Conservation (phyloP, 768 basidiomycete genomes). For the Phlebiopsis gigantea region DNA sequence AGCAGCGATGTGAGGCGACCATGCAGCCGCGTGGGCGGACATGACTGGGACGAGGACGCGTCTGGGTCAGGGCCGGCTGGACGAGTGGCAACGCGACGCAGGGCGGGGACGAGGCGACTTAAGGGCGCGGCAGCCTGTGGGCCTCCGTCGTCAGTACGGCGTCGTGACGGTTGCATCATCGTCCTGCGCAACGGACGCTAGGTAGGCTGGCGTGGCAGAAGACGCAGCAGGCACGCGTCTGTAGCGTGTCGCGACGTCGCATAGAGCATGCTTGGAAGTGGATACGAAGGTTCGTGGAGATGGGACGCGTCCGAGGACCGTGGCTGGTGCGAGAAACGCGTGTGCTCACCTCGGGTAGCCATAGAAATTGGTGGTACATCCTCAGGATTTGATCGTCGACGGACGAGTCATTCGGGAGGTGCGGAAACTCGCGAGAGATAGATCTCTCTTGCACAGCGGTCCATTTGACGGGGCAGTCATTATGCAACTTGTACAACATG, state of each 20-base stretch:
- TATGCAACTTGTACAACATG: slow-evolving; percentile 11
- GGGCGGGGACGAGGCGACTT: slow-evolving; percentile 45
- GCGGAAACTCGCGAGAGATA: slow-evolving; percentile 50
- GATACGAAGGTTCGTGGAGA: neutral
- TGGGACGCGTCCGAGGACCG: neutral
- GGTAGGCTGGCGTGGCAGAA: neutral
- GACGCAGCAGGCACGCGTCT: neutral
- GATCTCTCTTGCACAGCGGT: slow-evolving; percentile 53
- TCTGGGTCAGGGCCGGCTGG: neutral
- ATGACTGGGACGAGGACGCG: neutral
- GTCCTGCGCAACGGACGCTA: neutral
- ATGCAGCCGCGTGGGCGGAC: slow-evolving; percentile 48
- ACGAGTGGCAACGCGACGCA: slow-evolving; percentile 46
- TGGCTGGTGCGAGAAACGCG: neutral
- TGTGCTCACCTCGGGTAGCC: slow-evolving; percentile 63
- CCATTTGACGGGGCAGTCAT: slow-evolving; percentile 38
- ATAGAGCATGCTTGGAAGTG: neutral
- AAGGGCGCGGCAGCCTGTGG: slow-evolving; percentile 70
- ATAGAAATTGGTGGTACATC: slow-evolving; percentile 72
- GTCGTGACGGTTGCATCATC: neutral
- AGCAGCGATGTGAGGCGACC: slow-evolving; percentile 55
- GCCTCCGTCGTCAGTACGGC: slow-evolving; percentile 2
- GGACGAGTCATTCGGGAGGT: slow-evolving; percentile 31
- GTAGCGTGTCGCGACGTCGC: neutral
- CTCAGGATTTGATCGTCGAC: slow-evolving; percentile 54